These are phyloP conservation scores for Naganishia friedmannii DNA, from an alignment of 768 basidiomycete species.

Conservation along the genomic window DNA sequence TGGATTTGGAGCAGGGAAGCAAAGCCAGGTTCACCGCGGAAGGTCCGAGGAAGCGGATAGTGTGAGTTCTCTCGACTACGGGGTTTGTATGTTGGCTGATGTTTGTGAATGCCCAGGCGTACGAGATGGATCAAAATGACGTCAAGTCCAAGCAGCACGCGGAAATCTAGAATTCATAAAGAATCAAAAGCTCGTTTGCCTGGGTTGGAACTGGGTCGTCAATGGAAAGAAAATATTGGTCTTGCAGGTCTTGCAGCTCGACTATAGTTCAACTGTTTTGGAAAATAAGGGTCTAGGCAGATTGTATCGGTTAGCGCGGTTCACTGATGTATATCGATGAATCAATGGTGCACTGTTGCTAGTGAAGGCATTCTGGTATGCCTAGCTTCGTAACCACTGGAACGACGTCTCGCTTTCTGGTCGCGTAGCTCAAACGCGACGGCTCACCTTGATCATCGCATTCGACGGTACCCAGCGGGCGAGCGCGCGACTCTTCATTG, in stretches of 20 bases:
- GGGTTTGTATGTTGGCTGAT: background rate
- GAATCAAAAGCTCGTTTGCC: slow-evolving; percentile 24
- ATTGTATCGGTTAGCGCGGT: background rate
- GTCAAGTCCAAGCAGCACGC: slow-evolving; percentile 9
- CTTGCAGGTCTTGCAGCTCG: too few species aligned
- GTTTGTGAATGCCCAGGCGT: slow-evolving; percentile 2
- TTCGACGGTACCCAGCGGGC: too few species aligned
- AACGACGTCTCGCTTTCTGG: too few species aligned
- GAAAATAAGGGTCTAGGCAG: background rate
- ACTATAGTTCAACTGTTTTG: background rate
- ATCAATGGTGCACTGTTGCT: too few species aligned
- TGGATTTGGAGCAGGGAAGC: background rate
- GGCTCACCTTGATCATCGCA: too few species aligned
- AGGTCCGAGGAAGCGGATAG: slow-evolving; percentile 10
- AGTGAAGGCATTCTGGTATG: too few species aligned
- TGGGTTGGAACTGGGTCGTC: too few species aligned
- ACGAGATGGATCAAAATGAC: slow-evolving; percentile 25
- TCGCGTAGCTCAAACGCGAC: too few species aligned
- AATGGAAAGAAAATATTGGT: background rate
- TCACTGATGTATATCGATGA: too few species aligned
- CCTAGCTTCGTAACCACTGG: too few species aligned
- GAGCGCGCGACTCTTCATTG: too few species aligned
- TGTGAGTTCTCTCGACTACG: background rate
- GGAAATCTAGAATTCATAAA: slow-evolving; percentile 30
- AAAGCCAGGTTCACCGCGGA: background rate